These are phyloP conservation scores for Plasmodium inui DNA, from an alignment of 169 alveolate species.

Conservation along the genomic window DNA sequence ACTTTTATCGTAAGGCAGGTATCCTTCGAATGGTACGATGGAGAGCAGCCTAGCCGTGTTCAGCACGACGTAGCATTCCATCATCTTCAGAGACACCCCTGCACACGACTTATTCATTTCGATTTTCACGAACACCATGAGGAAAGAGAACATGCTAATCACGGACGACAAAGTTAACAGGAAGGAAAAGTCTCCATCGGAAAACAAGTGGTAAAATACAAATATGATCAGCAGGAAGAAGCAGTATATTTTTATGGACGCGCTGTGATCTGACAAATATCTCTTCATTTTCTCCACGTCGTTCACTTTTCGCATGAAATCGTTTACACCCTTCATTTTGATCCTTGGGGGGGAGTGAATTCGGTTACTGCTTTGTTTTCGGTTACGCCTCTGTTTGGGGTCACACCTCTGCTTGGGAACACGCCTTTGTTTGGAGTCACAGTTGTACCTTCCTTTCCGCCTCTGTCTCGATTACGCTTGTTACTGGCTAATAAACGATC, in stretches of 20 bases:
- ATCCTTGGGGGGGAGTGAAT: neutral
- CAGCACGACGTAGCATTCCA: slow-evolving; percentile 89
- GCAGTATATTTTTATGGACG: slow-evolving; percentile 71
- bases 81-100: slow-evolving; percentile 93
- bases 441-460: no score
- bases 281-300: slow-evolving; percentile 70
- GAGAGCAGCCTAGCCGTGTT: slow-evolving; percentile 89
- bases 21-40: slow-evolving; percentile 94
- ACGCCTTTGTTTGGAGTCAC: neutral
- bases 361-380: neutral
- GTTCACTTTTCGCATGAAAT: slow-evolving; percentile 55
- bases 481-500: neutral
- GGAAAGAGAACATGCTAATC: slow-evolving; percentile 90
- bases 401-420: neutral
- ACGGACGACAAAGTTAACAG: slow-evolving; percentile 92
- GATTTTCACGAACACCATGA: slow-evolving; percentile 89
- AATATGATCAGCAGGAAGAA: slow-evolving; percentile 36
- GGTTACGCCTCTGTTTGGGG: neutral
- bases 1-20: slow-evolving; percentile 93
- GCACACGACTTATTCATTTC: slow-evolving; percentile 88
- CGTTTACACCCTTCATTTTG: slow-evolving; percentile 71
- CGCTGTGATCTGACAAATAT: slow-evolving; percentile 64
- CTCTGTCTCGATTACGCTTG: neutral
- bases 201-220: slow-evolving; percentile 54
- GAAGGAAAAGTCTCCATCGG: slow-evolving; percentile 85